These are phyloP conservation scores for Neoboletus subvelutipes DNA, from an alignment of 768 basidiomycete species.

Conservation along the genomic window DNA sequence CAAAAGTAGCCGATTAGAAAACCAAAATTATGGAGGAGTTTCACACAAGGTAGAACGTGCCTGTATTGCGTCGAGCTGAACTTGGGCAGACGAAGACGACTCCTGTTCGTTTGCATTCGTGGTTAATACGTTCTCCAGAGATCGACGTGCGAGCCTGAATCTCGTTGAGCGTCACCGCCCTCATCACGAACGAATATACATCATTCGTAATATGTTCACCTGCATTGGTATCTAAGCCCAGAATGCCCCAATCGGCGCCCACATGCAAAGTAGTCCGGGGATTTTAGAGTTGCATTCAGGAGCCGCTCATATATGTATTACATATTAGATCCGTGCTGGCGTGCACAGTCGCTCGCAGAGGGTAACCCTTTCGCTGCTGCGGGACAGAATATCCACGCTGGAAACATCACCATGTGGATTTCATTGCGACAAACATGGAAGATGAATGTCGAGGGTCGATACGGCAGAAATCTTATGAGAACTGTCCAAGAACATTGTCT, in stretches of 20 bases:
- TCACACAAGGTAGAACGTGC: conserved; percentile 42
- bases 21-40: background rate
- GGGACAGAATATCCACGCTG: background rate
- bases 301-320: no score
- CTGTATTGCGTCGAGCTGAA: background rate
- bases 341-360: no score
- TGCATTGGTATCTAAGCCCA: no score
- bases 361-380: background rate
- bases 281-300: no score
- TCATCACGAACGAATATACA: background rate
- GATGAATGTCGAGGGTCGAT: background rate
- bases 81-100: background rate
- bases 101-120: background rate
- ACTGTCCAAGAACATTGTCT: background rate
- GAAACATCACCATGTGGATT: background rate
- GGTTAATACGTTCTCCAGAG: background rate
- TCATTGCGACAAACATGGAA: background rate
- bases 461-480: background rate
- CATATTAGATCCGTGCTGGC: no score
- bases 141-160: background rate
- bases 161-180: background rate
- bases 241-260: no score
- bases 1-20: background rate
- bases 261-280: no score
- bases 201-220: no score